phyloP scores from a whole-genome alignment of 805 yeast genomes.

The Wilhelminamyces savonicus region DNA sequence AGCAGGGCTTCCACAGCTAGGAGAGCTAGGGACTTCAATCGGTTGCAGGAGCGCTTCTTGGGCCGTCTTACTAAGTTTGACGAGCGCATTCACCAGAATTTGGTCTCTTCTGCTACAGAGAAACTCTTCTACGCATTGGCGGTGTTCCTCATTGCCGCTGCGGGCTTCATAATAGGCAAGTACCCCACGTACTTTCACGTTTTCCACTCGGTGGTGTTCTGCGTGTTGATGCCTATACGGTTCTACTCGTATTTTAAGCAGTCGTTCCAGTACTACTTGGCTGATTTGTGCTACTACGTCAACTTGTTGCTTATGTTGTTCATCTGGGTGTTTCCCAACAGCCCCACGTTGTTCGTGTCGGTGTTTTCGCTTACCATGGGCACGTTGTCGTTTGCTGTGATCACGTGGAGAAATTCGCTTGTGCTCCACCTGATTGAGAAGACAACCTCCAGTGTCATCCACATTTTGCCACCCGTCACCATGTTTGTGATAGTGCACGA shows the following conservation, averaged over 20 bases:
- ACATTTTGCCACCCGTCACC: constrained; percentile 82
- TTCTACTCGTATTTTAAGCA: constrained; percentile 74
- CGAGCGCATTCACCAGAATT: constrained; percentile 24
- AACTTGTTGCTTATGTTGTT: constrained; percentile 63
- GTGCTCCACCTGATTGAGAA: constrained; percentile 90
- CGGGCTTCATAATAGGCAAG: constrained; percentile 74
- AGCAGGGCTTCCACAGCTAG: constrained; percentile 3
- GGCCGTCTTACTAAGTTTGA: constrained; percentile 29
- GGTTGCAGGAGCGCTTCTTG: constrained; percentile 27
- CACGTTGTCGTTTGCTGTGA: constrained; percentile 85
- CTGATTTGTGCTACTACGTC: constrained; percentile 90
- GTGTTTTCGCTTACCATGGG: constrained; percentile 88
- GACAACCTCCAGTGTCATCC: constrained; percentile 87
- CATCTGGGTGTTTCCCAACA: constrained; percentile 78
- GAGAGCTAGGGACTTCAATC: constrained; percentile 19
- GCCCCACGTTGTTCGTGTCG: constrained; percentile 66
- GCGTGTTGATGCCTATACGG: constrained; percentile 74
- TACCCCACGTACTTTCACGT: constrained; percentile 74
- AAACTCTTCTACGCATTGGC: constrained; percentile 77
- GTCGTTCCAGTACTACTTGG: constrained; percentile 79
- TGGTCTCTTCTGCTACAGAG: constrained; percentile 43
- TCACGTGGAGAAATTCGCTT: constrained; percentile 91
- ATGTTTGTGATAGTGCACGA: constrained; percentile 84
- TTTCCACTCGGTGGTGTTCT: constrained; percentile 58
- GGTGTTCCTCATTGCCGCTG: constrained; percentile 56